Base-by-base conservation (phyloP, 192 early-diverging fungal species). In the Diversispora epigaea region DNA sequence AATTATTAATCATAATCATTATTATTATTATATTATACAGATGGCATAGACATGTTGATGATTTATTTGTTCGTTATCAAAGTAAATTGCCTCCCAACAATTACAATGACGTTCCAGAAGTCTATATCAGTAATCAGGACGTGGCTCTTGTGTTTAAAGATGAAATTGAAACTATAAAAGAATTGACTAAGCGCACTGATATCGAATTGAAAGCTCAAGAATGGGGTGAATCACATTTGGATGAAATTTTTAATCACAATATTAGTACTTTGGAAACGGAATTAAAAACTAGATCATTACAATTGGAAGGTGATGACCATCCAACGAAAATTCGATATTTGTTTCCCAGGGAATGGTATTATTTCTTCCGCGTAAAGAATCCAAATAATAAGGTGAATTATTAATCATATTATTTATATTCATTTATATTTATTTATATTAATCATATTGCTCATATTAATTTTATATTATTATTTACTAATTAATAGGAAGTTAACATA, bases 31-130 rank as follows among this genome's bases (percentile, higher is more conserved):
- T 32, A 32, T 32, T 32, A 32, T 32, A 32, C 25, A 67, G 65
- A 49, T 67, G 65, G 65, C 65, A 67, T 49, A 25, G 19, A 25
- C 44, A 67, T 67, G 17, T 67, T 49, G 65, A 67, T 22, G 21
- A 67, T 49, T 7, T 47, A 19, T 4, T 67, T 7, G 4, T 47
- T 15, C 6, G 0, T n/a, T 67, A 40, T 25, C 17, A 47, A 25
- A 14, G 25, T 6, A 67, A 21, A 67, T 21, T 22, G 6, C 4
- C 12, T 6, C 10, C 21, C 0, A 50, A 67, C 21, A 4, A 50
- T 12, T 67, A 47, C 12, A 17, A 14, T 4, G n/a, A 67, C n/a
- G 1, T 8, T 12, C 22, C 46, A 49, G 19, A 43, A 4, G 65
- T 67, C 14, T 1, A 10, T 47, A n/a, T n/a, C n/a, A n/a, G n/a